Percentiles rank a stretch among this genome's conserved stretches.
Evolutionary conservation across 1,139 yeast species (phyloP).

Genomic region (Debaryomyces fabryi): DNA sequence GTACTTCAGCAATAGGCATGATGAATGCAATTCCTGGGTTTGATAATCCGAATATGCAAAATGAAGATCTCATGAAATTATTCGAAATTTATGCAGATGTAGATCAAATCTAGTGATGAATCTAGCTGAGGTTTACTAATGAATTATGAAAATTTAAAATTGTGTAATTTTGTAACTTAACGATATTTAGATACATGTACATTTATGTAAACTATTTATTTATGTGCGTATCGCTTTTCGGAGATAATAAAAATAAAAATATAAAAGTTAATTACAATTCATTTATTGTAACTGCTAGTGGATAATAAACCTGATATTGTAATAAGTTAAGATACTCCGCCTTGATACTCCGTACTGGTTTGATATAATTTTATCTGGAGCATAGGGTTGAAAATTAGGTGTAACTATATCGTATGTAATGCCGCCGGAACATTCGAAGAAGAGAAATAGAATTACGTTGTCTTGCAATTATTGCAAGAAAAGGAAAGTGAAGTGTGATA

Average conservation of each 20-base stretch:
- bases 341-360: background rate
- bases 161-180: background rate
- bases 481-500: constrained; percentile 43
- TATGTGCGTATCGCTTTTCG: background rate
- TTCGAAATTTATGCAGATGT: constrained; percentile 44
- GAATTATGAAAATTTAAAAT: background rate
- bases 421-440: constrained; percentile 13
- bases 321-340: background rate
- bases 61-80: constrained; percentile 41
- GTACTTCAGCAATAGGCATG: constrained; percentile 55
- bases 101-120: constrained; percentile 14
- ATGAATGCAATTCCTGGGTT: constrained; percentile 66
- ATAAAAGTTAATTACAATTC: background rate
- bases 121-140: background rate
- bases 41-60: constrained; percentile 19
- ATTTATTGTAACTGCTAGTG: background rate
- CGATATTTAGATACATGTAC: no score
- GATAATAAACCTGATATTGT: background rate
- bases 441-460: constrained; percentile 32
- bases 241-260: background rate
- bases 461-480: constrained; percentile 45
- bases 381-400: background rate
- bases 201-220: background rate
- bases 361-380: background rate
- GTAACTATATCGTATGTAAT: background rate